These are phyloP conservation scores for Penicillium atrosanguineum DNA, from an alignment of 495 filamentous ascomycete genomes.

Conservation along the genomic window DNA sequence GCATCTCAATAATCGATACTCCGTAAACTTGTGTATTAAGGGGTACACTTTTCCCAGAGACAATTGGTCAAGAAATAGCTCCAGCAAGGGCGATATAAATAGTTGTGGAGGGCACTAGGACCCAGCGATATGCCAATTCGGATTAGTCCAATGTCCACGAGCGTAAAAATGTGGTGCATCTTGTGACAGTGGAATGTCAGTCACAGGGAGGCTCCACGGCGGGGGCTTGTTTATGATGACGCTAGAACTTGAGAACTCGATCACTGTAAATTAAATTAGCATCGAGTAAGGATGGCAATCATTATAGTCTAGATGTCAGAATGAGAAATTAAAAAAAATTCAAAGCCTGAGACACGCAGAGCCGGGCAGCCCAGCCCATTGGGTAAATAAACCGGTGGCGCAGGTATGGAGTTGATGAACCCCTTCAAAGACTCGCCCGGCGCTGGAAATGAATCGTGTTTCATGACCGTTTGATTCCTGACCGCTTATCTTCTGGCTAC, in stretches of 20 bases:
- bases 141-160: conserved; percentile 7
- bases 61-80: neutral
- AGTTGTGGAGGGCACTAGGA: conserved; percentile 1
- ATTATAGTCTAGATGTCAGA: neutral
- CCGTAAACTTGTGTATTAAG: neutral
- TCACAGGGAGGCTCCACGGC: neutral
- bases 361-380: conserved; percentile 4
- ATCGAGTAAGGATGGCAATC: neutral
- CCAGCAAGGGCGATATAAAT: conserved; percentile 14
- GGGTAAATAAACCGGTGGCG: conserved; percentile 18
- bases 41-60: neutral
- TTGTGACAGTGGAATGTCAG: neutral
- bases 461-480: neutral
- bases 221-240: neutral
- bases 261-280: neutral
- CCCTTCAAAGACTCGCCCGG: conserved; percentile 16
- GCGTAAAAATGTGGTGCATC: neutral
- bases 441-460: conserved; percentile 14
- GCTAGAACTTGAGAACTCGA: neutral
- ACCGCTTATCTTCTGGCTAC: neutral
- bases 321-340: neutral
- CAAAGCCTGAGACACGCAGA: conserved; percentile 13
- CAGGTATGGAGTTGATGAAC: conserved; percentile 20
- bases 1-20: neutral
- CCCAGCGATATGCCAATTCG: neutral